phyloP scores from a whole-genome alignment of 805 yeast species.

The Metschnikowia peoriensis region DNA sequence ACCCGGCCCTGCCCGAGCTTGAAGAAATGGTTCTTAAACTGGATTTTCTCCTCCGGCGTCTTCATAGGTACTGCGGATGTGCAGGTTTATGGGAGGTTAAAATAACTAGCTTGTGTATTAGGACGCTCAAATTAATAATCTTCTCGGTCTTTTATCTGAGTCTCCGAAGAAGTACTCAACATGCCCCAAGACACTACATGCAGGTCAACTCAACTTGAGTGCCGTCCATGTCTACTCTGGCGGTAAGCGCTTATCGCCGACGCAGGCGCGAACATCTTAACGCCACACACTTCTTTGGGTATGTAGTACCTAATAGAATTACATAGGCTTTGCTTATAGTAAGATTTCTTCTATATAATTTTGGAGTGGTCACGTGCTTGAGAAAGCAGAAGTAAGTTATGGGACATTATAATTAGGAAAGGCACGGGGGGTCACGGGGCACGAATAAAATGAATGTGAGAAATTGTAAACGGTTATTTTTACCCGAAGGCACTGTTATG shows the following conservation, averaged over 20 bases:
- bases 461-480: too few species aligned
- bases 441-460: too few species aligned
- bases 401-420: too few species aligned
- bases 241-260: not conserved
- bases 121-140: too few species aligned
- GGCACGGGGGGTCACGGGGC: too few species aligned
- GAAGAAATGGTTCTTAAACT: constrained; percentile 59
- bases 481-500: too few species aligned
- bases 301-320: not conserved
- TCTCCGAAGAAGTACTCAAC: not conserved
- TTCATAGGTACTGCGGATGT: constrained; percentile 49
- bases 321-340: too few species aligned
- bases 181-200: not conserved
- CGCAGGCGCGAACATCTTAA: not conserved
- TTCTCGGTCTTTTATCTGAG: not conserved
- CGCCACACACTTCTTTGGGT: not conserved
- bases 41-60: constrained; percentile 64
- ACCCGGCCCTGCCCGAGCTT: constrained; percentile 50
- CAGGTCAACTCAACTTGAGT: not conserved
- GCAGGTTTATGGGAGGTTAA: too few species aligned
- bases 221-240: not conserved
- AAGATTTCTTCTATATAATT: too few species aligned
- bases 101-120: too few species aligned
- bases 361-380: too few species aligned
- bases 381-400: too few species aligned